These are phyloP conservation scores for Entomortierella parvispora DNA, from an alignment of 192 early-diverging fungal species.

Conservation along the genomic window DNA sequence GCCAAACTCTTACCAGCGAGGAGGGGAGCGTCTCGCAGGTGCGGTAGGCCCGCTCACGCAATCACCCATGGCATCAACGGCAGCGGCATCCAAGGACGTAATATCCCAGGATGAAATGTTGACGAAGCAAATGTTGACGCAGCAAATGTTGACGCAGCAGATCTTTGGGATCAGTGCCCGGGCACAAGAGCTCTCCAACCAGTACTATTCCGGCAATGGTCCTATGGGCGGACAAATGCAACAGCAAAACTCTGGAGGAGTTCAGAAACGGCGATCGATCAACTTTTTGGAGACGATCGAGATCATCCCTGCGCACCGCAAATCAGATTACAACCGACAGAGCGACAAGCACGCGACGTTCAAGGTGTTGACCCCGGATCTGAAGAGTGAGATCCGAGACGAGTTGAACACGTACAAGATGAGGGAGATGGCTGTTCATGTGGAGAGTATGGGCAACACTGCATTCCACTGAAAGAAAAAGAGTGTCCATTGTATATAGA, in stretches of 20 bases:
- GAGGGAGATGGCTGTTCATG: conserved; percentile 54
- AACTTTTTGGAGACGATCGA: conserved; percentile 34
- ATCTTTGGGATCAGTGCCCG: conserved; percentile 7
- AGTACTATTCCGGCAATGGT: conserved; percentile 11
- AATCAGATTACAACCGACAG: conserved; percentile 37
- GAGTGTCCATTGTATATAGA: not conserved
- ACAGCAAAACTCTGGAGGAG: not conserved
- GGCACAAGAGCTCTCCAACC: conserved; percentile 1
- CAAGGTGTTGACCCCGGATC: conserved; percentile 34
- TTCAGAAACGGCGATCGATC: conserved; percentile 1
- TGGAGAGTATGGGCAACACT: conserved; percentile 50
- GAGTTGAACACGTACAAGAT: conserved; percentile 55
- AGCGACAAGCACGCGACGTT: conserved; percentile 46
- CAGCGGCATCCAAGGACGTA: not conserved
- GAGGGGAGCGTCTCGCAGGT: conserved; percentile 20
- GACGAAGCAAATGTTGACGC: not conserved
- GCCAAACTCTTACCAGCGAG: conserved; percentile 14
- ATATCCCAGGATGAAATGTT: not conserved
- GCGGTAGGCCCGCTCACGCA: not conserved
- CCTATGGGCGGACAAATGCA: not conserved
- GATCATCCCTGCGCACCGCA: conserved; percentile 41
- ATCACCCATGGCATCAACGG: not conserved
- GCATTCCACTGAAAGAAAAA: conserved; percentile 36
- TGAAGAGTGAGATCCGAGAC: conserved; percentile 47
- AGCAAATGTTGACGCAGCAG: not conserved